Base-by-base conservation (phyloP, 2,329 filamentous ascomycete genomes). In the Atkinsonella hypoxylon region DNA sequence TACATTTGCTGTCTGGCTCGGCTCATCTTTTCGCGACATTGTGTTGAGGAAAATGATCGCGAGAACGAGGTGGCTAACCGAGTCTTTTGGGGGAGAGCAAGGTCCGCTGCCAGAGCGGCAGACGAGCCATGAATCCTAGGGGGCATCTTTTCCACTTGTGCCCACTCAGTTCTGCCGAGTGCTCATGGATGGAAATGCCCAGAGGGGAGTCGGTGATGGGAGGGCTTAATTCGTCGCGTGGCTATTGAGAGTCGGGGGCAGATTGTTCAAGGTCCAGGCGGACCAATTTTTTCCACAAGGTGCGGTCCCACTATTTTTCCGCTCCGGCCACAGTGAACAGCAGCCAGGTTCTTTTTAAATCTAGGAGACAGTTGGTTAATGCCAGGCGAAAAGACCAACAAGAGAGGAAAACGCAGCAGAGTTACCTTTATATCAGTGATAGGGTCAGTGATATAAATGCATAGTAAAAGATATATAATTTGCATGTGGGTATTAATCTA, bases 41-140 rank as follows among this genome's bases (percentile, higher is more conserved):
- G 58, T 20, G 70, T 73, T 41, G 70, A 66, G 49, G 67, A 69
- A 54, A 74, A 72, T 43, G 59, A 53, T 47, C 67, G 64, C 49
- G 51, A 48, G 32, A 62, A 59, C 9, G 32, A 22, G 11, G 41
- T 9, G 17, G 46, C 52, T 44, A 43, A 36, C 39, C 49, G 48
- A 38, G 52, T 44, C 41, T 31, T 34, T 26, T 36, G 49, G 6
- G 49, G 49, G 9, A 51, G 17, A 30, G 46, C 46, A 31, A 49
- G 18, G 32, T 51, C 49, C 13, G 48, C 52, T 15, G 52, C 63
- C 56, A 64, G 59, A 53, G 64, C 56, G 56, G 56, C 54, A 40
- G 61, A 58, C 47, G 61, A 51, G 51, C 55, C 52, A 54, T 59
- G 57, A 54, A 67, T 52, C 51, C 56, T 51, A 10, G 52, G 51